A percentile compares a stretch with the other conserved stretches of the same genome.
Conservation (phyloP, 164 flowering plant genomes). For the Pachysandra terminalis region DNA sequence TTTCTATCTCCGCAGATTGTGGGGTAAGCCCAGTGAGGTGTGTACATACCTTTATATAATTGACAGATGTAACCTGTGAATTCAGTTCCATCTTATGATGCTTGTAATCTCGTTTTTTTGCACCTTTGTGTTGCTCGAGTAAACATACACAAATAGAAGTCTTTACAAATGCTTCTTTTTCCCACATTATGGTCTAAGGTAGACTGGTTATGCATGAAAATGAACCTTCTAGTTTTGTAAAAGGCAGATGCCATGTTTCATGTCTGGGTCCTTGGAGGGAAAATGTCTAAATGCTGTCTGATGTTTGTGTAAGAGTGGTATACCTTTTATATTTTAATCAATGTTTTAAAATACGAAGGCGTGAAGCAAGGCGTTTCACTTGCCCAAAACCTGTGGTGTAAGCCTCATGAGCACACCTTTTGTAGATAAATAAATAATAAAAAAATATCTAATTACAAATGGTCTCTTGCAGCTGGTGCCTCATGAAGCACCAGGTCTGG, state of each 20-base stretch:
- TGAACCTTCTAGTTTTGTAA: not conserved
- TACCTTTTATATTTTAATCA: not conserved
- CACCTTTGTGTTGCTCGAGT: not conserved
- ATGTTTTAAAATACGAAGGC: too few species aligned
- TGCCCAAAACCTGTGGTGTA: too few species aligned
- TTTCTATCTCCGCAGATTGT: conserved; percentile 69
- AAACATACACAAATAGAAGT: not conserved
- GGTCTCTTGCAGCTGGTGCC: too few species aligned
- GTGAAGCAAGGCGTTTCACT: too few species aligned
- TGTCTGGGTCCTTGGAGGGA: not conserved
- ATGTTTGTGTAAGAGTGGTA: not conserved
- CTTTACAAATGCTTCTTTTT: not conserved
- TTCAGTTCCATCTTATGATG: not conserved
- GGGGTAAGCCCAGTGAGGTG: conserved; percentile 93
- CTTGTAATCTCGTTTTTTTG: not conserved
- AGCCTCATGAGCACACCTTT: too few species aligned
- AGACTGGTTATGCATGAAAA: not conserved
- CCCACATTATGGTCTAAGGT: not conserved
- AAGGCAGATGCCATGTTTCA: not conserved
- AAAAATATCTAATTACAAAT: too few species aligned
- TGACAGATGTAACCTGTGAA: not conserved
- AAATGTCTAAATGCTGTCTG: not conserved
- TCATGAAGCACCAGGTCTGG: too few species aligned
- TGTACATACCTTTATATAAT: conserved; percentile 15
- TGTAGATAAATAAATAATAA: too few species aligned